phyloP scores from a whole-genome alignment of 441 rosid genomes.

The Cnidoscolus chayamansa region DNA sequence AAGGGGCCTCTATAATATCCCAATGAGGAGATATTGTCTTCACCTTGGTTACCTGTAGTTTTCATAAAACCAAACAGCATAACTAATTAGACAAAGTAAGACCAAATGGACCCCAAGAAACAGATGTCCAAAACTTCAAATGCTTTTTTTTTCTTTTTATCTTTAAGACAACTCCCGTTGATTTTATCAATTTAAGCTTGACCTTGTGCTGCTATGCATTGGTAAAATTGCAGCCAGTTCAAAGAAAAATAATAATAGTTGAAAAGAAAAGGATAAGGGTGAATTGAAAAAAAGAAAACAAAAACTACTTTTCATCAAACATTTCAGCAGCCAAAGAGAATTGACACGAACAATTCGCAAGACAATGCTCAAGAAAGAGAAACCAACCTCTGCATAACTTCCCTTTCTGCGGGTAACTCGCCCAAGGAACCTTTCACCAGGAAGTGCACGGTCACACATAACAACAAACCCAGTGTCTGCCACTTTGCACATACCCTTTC shows the following conservation, averaged over 20 bases:
- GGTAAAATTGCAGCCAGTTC: too few species aligned
- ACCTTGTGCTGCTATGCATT: too few species aligned
- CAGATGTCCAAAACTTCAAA: background rate
- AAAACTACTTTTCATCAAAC: too few species aligned
- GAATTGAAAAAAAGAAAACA: too few species aligned
- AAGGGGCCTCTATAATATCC: constrained; percentile 81
- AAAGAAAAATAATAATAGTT: too few species aligned
- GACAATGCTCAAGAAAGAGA: background rate
- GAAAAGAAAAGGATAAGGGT: too few species aligned
- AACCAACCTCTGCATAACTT: constrained; percentile 68
- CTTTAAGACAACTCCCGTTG: too few species aligned
- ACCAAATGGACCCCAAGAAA: background rate
- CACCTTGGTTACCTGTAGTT: constrained; percentile 58
- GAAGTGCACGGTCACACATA: constrained; percentile 85
- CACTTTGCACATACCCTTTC: constrained; percentile 79
- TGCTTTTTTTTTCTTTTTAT: too few species aligned
- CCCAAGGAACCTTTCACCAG: constrained; percentile 86
- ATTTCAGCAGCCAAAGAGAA: background rate
- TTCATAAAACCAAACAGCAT: constrained; percentile 18
- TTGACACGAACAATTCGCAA: too few species aligned
- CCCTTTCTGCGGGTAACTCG: constrained; percentile 80
- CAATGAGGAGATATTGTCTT: constrained; percentile 64
- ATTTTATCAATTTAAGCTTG: too few species aligned
- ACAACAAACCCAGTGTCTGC: constrained; percentile 78
- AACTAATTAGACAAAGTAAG: background rate